Percentiles rank a stretch among this genome's conserved stretches.
Evolutionary conservation across 768 basidiomycete genomes (phyloP).

Genomic region (Sutorius australiensis): DNA sequence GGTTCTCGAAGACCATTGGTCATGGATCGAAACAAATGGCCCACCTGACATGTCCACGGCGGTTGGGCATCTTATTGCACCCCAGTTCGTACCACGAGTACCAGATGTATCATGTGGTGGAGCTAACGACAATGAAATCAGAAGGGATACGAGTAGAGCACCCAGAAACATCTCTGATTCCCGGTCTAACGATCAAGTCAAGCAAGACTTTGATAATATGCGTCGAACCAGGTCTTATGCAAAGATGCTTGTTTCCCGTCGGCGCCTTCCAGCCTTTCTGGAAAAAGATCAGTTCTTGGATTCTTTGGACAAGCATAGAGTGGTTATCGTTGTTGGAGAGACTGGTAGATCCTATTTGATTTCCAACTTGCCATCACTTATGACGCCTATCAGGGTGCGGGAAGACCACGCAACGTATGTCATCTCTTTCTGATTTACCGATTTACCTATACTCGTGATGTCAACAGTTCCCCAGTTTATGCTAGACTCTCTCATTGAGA

Average conservation of each 20-base stretch:
- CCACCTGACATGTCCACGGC: constrained; percentile 75
- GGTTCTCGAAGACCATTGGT: constrained; percentile 69
- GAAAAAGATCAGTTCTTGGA: constrained; percentile 61
- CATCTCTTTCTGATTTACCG: background rate
- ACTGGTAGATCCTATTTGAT: constrained; percentile 50
- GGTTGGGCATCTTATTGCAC: constrained; percentile 35
- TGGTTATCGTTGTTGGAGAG: constrained; percentile 86
- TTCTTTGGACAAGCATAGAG: constrained; percentile 54
- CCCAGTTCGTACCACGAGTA: constrained; percentile 11
- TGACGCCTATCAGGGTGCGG: constrained; percentile 57
- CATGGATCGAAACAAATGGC: constrained; percentile 59
- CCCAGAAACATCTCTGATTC: constrained; percentile 29
- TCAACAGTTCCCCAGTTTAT: constrained; percentile 81
- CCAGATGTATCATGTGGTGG: constrained; percentile 11
- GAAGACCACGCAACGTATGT: constrained; percentile 82
- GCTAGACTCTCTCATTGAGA: constrained; percentile 72
- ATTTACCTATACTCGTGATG: background rate
- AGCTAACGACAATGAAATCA: background rate
- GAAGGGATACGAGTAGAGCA: background rate
- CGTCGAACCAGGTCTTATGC: constrained; percentile 46
- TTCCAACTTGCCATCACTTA: background rate
- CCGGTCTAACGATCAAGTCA: constrained; percentile 49
- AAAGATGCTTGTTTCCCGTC: constrained; percentile 52
- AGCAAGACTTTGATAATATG: constrained; percentile 47
- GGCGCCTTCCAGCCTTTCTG: constrained; percentile 72